phyloP scores from a whole-genome alignment of 2,329 filamentous ascomycete species.

The Colletotrichum horii region DNA sequence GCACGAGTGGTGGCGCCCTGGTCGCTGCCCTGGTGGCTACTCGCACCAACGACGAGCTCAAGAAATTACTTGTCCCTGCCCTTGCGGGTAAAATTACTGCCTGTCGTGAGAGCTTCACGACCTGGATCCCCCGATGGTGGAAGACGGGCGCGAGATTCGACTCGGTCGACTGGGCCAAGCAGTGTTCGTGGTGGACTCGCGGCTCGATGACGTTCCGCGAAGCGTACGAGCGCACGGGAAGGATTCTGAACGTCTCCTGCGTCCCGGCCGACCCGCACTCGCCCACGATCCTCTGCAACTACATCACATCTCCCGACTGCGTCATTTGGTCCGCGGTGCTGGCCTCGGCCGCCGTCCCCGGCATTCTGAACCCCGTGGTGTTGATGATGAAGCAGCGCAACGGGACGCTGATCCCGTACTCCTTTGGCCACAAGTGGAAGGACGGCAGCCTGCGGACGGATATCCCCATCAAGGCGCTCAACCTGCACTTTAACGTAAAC shows the following conservation, averaged over 20 bases:
- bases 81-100: slow-evolving; percentile 86
- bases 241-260: slow-evolving; percentile 94
- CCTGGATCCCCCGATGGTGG: slow-evolving; percentile 88
- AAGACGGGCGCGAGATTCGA: slow-evolving; percentile 93
- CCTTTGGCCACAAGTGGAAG: slow-evolving; percentile 99
- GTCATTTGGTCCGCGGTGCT: slow-evolving; percentile 98
- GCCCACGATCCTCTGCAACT: slow-evolving; percentile 90
- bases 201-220: slow-evolving; percentile 95
- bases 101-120: slow-evolving; percentile 77
- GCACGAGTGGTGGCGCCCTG: slow-evolving; percentile 91
- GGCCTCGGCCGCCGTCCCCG: slow-evolving; percentile 93
- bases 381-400: slow-evolving; percentile 86
- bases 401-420: slow-evolving; percentile 84
- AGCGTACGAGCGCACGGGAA: slow-evolving; percentile 90
- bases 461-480: slow-evolving; percentile 91
- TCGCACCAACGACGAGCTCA: slow-evolving; percentile 89
- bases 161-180: slow-evolving; percentile 86
- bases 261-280: slow-evolving; percentile 96
- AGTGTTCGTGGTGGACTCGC: slow-evolving; percentile 86
- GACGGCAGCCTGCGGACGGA: slow-evolving; percentile 94
- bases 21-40: slow-evolving; percentile 88
- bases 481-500: slow-evolving; percentile 97
- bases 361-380: slow-evolving; percentile 93
- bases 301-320: slow-evolving; percentile 92
- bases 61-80: slow-evolving; percentile 82